These are phyloP conservation scores for Populus trichocarpa DNA, from an alignment of 441 rosid genomes.

Conservation along the genomic window DNA sequence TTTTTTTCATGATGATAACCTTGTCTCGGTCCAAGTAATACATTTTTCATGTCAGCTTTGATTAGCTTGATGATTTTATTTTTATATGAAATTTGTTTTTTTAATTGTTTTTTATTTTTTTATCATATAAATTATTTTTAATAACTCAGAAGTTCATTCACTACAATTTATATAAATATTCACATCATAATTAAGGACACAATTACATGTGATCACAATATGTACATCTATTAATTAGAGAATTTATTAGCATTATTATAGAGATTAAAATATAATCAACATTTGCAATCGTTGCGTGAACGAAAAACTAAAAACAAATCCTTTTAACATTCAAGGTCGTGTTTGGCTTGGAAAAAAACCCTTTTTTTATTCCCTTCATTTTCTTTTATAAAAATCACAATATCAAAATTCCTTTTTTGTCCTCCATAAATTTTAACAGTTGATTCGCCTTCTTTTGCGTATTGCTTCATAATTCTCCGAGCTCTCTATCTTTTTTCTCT, in stretches of 20 bases:
- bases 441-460: not conserved
- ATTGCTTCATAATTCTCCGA: not conserved
- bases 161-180: not conserved
- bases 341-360: not conserved
- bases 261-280: not conserved
- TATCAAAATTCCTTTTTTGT: not conserved
- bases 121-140: too few relatives aligned
- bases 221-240: not conserved
- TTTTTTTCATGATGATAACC: too few relatives aligned
- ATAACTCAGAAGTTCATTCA: not conserved
- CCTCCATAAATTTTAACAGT: not conserved
- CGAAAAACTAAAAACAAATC: not conserved
- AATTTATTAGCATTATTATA: not conserved
- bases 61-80: too few relatives aligned
- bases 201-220: not conserved
- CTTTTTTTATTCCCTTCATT: too few relatives aligned
- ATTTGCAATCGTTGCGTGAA: not conserved
- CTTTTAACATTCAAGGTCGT: not conserved
- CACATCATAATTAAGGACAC: not conserved
- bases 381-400: not conserved
- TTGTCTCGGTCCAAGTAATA: too few relatives aligned
- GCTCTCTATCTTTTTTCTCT: not conserved
- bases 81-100: too few relatives aligned
- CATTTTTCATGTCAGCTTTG: rapidly evolving
- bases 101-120: too few relatives aligned